Percentiles rank a stretch among this genome's conserved stretches.
Evolutionary conservation across 2,329 filamentous ascomycete species (phyloP).

Genomic region (Calonectria pseudoturangicola): DNA sequence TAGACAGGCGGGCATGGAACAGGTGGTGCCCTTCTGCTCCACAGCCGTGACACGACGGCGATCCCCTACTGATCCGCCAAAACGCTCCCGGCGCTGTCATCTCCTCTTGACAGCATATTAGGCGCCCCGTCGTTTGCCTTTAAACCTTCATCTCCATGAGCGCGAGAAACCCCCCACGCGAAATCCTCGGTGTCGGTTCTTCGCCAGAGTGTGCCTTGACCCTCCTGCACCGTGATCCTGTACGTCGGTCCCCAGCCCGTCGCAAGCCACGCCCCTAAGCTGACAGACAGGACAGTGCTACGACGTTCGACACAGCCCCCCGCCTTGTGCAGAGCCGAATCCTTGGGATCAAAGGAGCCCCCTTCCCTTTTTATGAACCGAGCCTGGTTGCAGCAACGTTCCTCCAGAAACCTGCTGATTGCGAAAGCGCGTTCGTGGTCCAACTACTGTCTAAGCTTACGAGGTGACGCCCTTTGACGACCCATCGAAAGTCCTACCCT

Average conservation of each 20-base stretch:
- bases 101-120: not conserved
- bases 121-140: not conserved
- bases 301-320: constrained; percentile 55
- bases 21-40: not conserved
- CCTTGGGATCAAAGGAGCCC: constrained; percentile 1
- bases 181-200: not conserved
- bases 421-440: not conserved
- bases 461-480: not conserved
- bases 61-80: constrained; percentile 19
- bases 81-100: constrained; percentile 5
- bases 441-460: not conserved
- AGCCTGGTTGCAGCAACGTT: not conserved
- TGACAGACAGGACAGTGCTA: constrained; percentile 38
- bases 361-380: not conserved
- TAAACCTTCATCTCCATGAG: not conserved
- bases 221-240: constrained; percentile 11
- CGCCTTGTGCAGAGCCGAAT: constrained; percentile 45
- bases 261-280: constrained; percentile 27
- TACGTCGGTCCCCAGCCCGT: constrained; percentile 4
- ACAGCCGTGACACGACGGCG: constrained; percentile 5
- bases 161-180: not conserved
- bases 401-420: not conserved
- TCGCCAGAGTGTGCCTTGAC: not conserved
- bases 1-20: not conserved
- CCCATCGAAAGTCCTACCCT: constrained; percentile 23